Base-by-base conservation (phyloP, 2,329 filamentous ascomycete genomes). In the Beauveria medogensis region DNA sequence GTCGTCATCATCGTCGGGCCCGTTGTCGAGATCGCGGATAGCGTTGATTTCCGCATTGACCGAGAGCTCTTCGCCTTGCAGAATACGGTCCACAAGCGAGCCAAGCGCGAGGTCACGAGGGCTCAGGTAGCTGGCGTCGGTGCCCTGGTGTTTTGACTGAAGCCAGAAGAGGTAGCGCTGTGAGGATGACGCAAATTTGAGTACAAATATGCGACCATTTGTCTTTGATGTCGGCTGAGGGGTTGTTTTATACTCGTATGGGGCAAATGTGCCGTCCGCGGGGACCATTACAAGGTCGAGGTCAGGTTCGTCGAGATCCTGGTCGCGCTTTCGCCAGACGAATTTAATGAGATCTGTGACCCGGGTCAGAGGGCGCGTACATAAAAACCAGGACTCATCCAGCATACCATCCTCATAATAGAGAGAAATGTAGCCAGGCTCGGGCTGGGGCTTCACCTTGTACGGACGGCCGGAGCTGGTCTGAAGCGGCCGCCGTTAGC, bases 131-230 rank as follows among this genome's bases (percentile, higher is more conserved):
- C 84, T 86, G 8, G 86, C 78, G 67, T 93, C 86, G 55, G 80
- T 88, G 72, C 77, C 82, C 76, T 97, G 92, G 37, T 88, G 83
- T 75, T 92, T 92, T 34, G 91, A 94, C 77, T 99, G 94, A 70
- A 99, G 80, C 92, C 93, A 99, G 80, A 97, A 99, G 63, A 97
- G 82, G 75, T 97, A 83, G 69, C 92, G 87, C 75, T 95, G 88
- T 62, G 92, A 94, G 64, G 91, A 96, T 14, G 92, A 97, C 34
- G 83, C 84, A 78, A 99, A 99, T 75, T 96, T 97, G 70, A 99
- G 86, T 62, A 90, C 87, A 73, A 92, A 97, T 73, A 99, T 87
- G 69, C 94, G 91, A 66, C 92, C 95, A 71, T 95, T 92, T 51
- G 88, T 88, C 70, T 90, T 85, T 61, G 83, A 77, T 18, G 80